Base-by-base conservation (phyloP, 305 asterid species). In the Fraxinus albicans region DNA sequence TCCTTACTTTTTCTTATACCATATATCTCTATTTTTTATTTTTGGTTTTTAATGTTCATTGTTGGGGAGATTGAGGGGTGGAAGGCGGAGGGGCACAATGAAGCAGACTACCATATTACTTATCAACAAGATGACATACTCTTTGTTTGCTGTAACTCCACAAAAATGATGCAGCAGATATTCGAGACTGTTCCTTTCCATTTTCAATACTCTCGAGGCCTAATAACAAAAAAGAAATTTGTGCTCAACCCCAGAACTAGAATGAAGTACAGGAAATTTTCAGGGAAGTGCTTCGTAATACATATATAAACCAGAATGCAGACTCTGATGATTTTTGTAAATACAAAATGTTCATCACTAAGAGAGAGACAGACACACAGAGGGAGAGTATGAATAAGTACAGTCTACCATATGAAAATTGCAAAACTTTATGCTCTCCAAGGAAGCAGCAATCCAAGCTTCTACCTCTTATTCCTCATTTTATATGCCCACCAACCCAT, bases 191-290 rank as follows among this genome's bases (percentile, higher is more conserved):
- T 83, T 53, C 79, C 99, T 89, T 84, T 93, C 99, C 99, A 95
- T 78, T 88, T 95, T 91, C 92, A 95, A 83, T 80, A 94, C 97
- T 91, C 98, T 92, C 13, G 99, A 95, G 80, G 99, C 99, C 99
- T 96, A 84, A 50, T 50, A 81, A 83, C 70, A 83, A 83, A 85
- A 79, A 85, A 74, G 55, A 85, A 73, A 82, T 40, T 76, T 53
- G 44, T 44, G 81, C 75, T 86, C 82, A 80, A 84, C 77, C 73
- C 35, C 79, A 84, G 83, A 82, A 82, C 77, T 31, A 86, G 72
- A 73, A 69, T 40, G 73, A 73, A 78, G 67, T 31, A 31, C 42
- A 47, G 50, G 33, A 65, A 69, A 25, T 63, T 65, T 50, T 34
- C 34, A 76, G 13, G 36, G 69, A 69, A 38, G 27, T 40, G 23